Conservation (phyloP, 306 rosid species). For the Acacia crassicarpa region DNA sequence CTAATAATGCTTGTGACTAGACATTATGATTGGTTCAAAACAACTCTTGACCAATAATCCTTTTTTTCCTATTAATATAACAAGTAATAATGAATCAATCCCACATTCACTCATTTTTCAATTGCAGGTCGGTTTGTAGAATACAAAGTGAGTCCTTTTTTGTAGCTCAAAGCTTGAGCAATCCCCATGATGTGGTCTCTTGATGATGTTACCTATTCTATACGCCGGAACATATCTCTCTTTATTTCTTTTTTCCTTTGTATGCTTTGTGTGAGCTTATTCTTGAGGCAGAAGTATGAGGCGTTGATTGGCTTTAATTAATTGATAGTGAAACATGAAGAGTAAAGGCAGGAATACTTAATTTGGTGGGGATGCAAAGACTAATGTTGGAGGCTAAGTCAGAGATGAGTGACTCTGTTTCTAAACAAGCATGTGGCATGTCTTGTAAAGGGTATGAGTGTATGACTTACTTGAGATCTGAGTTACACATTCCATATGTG, state of each 20-base stretch:
- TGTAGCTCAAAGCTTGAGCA: slow-evolving; percentile 35
- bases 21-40: neutral
- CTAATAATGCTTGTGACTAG: neutral
- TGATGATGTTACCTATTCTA: neutral
- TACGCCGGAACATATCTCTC: neutral
- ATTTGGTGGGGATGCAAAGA: slow-evolving; percentile 25
- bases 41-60: neutral
- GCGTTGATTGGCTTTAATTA: slow-evolving; percentile 2
- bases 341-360: slow-evolving; percentile 30
- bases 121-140: slow-evolving; percentile 13
- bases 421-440: slow-evolving; percentile 41
- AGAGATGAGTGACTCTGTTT: neutral
- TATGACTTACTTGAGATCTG: neutral
- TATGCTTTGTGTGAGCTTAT: neutral
- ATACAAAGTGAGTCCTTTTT: neutral
- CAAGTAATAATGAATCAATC: neutral
- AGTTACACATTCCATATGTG: neutral
- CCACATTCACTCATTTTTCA: slow-evolving; percentile 15
- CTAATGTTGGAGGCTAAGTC: neutral
- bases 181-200: slow-evolving; percentile 27
- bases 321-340: neutral
- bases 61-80: neutral
- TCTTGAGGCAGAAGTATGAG: slow-evolving; percentile 20
- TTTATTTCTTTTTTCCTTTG: neutral
- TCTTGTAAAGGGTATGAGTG: neutral